Percentiles rank a stretch among this genome's conserved stretches.
Evolutionary conservation across 768 basidiomycete species (phyloP).

Genomic region (Tricholoma bakamatsutake): DNA sequence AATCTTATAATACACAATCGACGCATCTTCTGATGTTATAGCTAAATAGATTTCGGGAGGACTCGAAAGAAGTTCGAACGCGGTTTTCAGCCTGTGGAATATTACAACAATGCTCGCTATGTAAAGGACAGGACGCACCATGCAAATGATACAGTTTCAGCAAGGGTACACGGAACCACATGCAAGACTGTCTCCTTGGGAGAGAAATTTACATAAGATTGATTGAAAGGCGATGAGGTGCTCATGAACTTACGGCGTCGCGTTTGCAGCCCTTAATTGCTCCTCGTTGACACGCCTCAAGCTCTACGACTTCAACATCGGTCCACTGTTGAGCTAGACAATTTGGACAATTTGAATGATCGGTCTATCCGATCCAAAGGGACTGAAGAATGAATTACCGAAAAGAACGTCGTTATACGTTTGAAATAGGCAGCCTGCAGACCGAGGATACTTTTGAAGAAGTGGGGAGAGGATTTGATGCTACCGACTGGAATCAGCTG

Average conservation of each 20-base stretch:
- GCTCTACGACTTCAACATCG: slow-evolving; percentile 56
- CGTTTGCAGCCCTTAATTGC: slow-evolving; percentile 56
- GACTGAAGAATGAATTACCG: slow-evolving; percentile 31
- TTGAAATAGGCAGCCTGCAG: slow-evolving; percentile 62
- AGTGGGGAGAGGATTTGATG: slow-evolving; percentile 40
- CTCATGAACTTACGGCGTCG: slow-evolving; percentile 34
- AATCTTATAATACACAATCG: slow-evolving; percentile 81
- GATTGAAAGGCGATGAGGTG: background rate
- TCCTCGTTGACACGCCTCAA: slow-evolving; percentile 45
- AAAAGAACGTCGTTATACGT: slow-evolving; percentile 69
- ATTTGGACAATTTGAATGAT: background rate
- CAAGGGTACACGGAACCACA: slow-evolving; percentile 63
- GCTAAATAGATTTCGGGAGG: slow-evolving; percentile 57
- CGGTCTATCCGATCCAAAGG: background rate
- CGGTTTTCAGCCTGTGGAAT: slow-evolving; percentile 47
- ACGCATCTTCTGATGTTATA: slow-evolving; percentile 72
- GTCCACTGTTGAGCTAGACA: slow-evolving; percentile 66
- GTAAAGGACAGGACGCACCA: slow-evolving; percentile 33
- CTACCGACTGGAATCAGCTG: slow-evolving; percentile 22
- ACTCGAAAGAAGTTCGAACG: slow-evolving; percentile 45
- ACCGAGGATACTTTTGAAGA: slow-evolving; percentile 54
- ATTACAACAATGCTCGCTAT: background rate
- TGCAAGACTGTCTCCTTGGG: slow-evolving; percentile 37
- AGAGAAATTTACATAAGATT: background rate
- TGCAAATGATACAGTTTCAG: slow-evolving; percentile 57